Evolutionary conservation across 2,329 filamentous ascomycete genomes (phyloP), one percentile per base, ranked within the genome.

Genomic region (Bipolaris oryzae): DNA sequence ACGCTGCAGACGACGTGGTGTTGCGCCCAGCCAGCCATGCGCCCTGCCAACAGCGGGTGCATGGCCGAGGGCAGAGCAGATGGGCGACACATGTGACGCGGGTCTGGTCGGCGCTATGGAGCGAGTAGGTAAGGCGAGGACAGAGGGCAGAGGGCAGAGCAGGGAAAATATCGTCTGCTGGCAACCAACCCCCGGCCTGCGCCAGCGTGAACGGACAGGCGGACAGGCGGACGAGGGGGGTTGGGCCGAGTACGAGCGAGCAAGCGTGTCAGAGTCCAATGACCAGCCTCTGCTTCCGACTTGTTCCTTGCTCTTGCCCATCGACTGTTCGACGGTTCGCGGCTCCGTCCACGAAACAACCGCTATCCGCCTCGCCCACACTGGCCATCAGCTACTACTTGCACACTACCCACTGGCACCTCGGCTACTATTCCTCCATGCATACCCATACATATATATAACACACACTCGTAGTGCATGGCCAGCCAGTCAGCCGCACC

Each of bases 281-380:
- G 47, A 57, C 50, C 47, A 68, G 63, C 64, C 62, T 53, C 58
- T 66, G 67, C 65, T 72, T 71, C 71, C 71, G 71, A 69, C 57
- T 69, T 71, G 49, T 71, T 68, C 61, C 61, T 60, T 46, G 42
- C 45, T n/a, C n/a, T n/a, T n/a, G n/a, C n/a, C 43, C 33, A 1
- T 43, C 11, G 28, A 33, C 31, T 46, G 45, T 11, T 50, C 33
- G 37, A 55, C 47, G 34, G 44, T 63, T 57, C 58, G 62, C 61
- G 61, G 57, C 55, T 57, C 56, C 53, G 25, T 28, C 25, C 25
- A 28, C 7, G 25, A 28, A 62, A 57, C 57, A 54, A 53, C 55
- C 53, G 41, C n/a, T n/a, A n/a, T 53, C 53, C 53, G 53, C 58
- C 38, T 20, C 38, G 18, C 38, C 38, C 59, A 48, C 41, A 60